These are phyloP conservation scores for Eudorina sp. DNA, from an alignment of 139 green algal genomes.

Conservation along the genomic window DNA sequence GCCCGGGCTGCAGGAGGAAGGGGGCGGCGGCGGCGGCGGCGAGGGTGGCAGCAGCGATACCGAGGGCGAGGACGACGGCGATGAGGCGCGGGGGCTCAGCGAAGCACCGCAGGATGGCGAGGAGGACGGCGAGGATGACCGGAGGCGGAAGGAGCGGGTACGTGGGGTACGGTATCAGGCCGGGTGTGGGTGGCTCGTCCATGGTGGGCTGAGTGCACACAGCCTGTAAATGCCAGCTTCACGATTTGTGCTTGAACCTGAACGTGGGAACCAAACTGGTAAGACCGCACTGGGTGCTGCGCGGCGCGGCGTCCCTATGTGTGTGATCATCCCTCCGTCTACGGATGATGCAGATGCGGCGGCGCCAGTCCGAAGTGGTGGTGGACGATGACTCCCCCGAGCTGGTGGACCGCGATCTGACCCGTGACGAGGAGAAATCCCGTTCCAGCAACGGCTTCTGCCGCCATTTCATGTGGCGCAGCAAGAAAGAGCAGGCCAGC, in stretches of 20 bases:
- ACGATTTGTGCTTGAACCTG: too few species aligned
- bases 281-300: too few species aligned
- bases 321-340: not conserved
- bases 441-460: conserved; percentile 38
- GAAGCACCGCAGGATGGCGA: conserved; percentile 30
- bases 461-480: conserved; percentile 50
- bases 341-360: not conserved
- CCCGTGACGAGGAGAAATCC: conserved; percentile 44
- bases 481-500: conserved; percentile 12
- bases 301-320: too few species aligned
- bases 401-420: conserved; percentile 41
- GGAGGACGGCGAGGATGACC: conserved; percentile 33
- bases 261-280: too few species aligned
- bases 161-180: not conserved
- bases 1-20: not conserved
- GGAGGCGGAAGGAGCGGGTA: conserved; percentile 32
- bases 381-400: conserved; percentile 34
- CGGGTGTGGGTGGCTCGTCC: too few species aligned
- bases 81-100: conserved; percentile 9
- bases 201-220: too few species aligned
- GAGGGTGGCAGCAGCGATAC: conserved; percentile 34
- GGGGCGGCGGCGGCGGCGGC: not conserved
- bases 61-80: conserved; percentile 34
- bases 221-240: too few species aligned
- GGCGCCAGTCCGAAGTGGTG: not conserved